Percentiles rank a stretch among this genome's conserved stretches.
phyloP scores from a whole-genome alignment of 2,329 filamentous ascomycete genomes.

The Fusarium siculi region DNA sequence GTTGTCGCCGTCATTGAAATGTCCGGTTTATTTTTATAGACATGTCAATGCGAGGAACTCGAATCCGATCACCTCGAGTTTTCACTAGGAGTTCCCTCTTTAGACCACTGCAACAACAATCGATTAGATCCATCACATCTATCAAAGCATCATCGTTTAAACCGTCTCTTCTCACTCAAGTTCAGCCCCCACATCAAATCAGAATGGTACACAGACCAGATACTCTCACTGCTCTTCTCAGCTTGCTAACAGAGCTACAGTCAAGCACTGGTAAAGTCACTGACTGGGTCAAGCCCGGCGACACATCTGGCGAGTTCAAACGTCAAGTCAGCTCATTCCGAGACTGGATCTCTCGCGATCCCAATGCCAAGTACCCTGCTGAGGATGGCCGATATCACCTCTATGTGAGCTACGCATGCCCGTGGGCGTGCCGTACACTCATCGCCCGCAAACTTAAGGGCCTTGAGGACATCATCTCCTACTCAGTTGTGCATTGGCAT shows the following conservation, averaged over 20 bases:
- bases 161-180: background rate
- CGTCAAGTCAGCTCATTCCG: slow-evolving; percentile 86
- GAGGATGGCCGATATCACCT: slow-evolving; percentile 94
- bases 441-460: slow-evolving; percentile 93
- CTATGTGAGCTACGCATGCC: slow-evolving; percentile 93
- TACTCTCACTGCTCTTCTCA: background rate
- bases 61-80: slow-evolving; percentile 29
- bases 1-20: slow-evolving; percentile 31
- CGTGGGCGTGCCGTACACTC: slow-evolving; percentile 90
- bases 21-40: slow-evolving; percentile 11
- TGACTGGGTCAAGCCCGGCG: slow-evolving; percentile 82
- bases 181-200: slow-evolving; percentile 25
- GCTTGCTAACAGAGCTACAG: slow-evolving; percentile 30
- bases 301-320: slow-evolving; percentile 92
- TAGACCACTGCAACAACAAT: slow-evolving; percentile 9
- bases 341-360: slow-evolving; percentile 77
- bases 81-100: slow-evolving; percentile 14
- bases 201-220: slow-evolving; percentile 39
- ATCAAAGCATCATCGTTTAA: slow-evolving; percentile 8
- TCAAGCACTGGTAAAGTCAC: slow-evolving; percentile 65
- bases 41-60: slow-evolving; percentile 37
- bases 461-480: slow-evolving; percentile 82
- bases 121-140: slow-evolving; percentile 19
- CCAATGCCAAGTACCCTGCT: slow-evolving; percentile 79
- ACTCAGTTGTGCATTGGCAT: slow-evolving; percentile 92